Evolutionary conservation across 305 asterid species (phyloP), one percentile per base, ranked within the genome.

Genomic region (Withania somnifera): DNA sequence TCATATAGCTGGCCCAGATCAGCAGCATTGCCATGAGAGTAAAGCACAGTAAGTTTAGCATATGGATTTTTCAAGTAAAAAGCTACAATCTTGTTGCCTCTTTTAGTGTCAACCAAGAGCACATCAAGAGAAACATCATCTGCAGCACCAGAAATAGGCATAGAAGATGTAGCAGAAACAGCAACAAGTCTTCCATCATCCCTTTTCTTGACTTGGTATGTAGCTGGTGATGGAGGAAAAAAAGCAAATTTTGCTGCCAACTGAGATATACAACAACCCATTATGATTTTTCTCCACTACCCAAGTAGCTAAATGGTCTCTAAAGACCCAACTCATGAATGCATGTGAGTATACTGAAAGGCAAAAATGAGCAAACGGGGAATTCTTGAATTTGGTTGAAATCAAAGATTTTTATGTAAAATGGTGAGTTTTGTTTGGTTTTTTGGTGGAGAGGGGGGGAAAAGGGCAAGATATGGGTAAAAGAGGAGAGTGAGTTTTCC

Each of bases 1-100:
- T 95, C 98, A 88, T 91, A 92, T 77, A 95, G 97, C 86, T 95
- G 98, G 77, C 98, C 98, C 85, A 95, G 94, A 93, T 95, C 98
- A 90, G 98, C 97, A 24, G 98, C 98, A 91, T 95, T 95, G 68
- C 98, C 98, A 88, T 95, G 98, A 45, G 98, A 93, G 85, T 95
- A 95, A 71, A 95, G 86, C 77, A 95, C 83, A 52, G 98, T 93
- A 63, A 95, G 97, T 85, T 95, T 90, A 1, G 98, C 98, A 86
- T 87, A 92, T 2, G 97, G 97, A 77, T 93, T 95, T 86, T 90
- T 93, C 82, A 95, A 69, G 86, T 92, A 95, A 87, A 94, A 95
- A 60, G 97, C 97, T 2, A 92, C 93, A 84, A 93, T 95, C 89
- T 92, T 91, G 93, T 94, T 94, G 13, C 98, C 97, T 84, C 92